These are phyloP conservation scores for Hygrophila difformis DNA, from an alignment of 257 asterid species.

Conservation along the genomic window DNA sequence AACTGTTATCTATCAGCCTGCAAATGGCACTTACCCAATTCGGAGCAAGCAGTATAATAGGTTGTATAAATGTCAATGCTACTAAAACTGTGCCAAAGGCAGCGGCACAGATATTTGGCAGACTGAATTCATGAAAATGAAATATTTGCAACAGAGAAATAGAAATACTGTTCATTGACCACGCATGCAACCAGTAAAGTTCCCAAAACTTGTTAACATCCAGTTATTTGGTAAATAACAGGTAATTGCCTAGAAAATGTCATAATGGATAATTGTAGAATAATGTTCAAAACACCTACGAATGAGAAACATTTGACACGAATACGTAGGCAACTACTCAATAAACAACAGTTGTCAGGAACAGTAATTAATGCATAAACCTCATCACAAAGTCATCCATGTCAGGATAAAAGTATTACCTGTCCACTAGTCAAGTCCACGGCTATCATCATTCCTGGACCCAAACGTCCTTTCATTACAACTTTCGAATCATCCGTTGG, in stretches of 20 bases:
- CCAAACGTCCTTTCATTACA: conserved; percentile 92
- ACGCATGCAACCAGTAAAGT: background rate
- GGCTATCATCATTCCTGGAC: conserved; percentile 99
- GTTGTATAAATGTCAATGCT: background rate
- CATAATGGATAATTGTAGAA: too few species aligned
- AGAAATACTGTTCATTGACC: background rate
- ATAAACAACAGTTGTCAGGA: background rate
- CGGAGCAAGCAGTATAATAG: background rate
- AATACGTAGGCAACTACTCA: background rate
- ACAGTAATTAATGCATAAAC: background rate
- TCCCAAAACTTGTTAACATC: background rate
- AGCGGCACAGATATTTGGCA: background rate
- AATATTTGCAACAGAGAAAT: background rate
- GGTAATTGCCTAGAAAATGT: background rate
- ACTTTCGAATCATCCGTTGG: conserved; percentile 92
- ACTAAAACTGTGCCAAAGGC: background rate
- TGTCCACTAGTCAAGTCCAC: conserved; percentile 84
- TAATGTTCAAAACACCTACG: background rate
- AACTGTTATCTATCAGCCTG: background rate
- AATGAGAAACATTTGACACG: conserved; percentile 8
- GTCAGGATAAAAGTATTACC: conserved; percentile 36
- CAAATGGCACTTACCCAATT: background rate
- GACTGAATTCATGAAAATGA: background rate
- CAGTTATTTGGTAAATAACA: background rate
- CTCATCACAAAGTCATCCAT: conserved; percentile 3